A percentile compares a stretch with the other conserved stretches of the same genome.
Evolutionary conservation across 148 eudicot genomes (phyloP).

Genomic region (Fagopyrum tataricum): DNA sequence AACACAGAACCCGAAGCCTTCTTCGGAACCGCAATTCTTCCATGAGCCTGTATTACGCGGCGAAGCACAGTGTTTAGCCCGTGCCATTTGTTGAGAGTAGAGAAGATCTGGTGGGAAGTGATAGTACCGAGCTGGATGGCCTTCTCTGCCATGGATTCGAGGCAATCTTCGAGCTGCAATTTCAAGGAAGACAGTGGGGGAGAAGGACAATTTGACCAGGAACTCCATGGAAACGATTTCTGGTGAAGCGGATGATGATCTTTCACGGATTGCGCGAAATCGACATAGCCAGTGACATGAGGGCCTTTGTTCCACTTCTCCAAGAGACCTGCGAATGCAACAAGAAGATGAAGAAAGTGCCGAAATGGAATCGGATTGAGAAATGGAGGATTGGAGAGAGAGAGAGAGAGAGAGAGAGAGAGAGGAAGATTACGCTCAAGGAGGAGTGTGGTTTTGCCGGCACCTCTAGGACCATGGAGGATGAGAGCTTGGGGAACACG

Average conservation of each 20-base stretch:
- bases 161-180: slow-evolving; percentile 53
- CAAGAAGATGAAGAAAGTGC: background rate
- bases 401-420: slow-evolving; percentile 3
- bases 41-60: slow-evolving; percentile 23
- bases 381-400: background rate
- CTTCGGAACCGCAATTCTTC: slow-evolving; percentile 15
- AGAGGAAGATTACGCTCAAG: slow-evolving; percentile 50
- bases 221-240: slow-evolving; percentile 72
- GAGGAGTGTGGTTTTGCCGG: slow-evolving; percentile 91
- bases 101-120: slow-evolving; percentile 66
- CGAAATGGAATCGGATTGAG: background rate
- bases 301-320: slow-evolving; percentile 84
- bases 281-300: slow-evolving; percentile 73
- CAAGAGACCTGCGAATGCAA: slow-evolving; percentile 41
- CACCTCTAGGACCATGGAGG: slow-evolving; percentile 95
- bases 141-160: slow-evolving; percentile 61
- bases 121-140: slow-evolving; percentile 62
- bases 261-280: slow-evolving; percentile 62
- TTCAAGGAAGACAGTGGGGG: slow-evolving; percentile 46
- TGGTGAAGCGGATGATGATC: slow-evolving; percentile 63
- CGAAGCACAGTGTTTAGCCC: slow-evolving; percentile 44
- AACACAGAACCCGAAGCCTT: slow-evolving; percentile 40
- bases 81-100: slow-evolving; percentile 77
- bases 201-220: slow-evolving; percentile 41
- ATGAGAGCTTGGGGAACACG: slow-evolving; percentile 82